phyloP scores from a whole-genome alignment of 192 early-diverging fungal species.

The Backusella liffmaniae region DNA sequence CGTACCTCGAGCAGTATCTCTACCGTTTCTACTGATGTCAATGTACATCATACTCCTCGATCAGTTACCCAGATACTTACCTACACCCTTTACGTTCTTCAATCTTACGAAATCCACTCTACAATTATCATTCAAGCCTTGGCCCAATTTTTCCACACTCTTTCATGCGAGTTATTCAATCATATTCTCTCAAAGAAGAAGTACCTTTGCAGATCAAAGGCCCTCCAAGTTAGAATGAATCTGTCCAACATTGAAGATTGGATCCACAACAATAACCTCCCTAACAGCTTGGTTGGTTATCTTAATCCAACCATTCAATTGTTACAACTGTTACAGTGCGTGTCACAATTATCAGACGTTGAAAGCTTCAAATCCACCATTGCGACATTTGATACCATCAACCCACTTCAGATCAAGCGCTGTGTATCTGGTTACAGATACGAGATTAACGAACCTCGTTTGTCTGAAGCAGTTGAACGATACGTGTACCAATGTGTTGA shows the following conservation, averaged over 20 bases:
- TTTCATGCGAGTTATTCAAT: conserved; percentile 84
- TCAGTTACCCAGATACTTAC: conserved; percentile 76
- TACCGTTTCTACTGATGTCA: background rate
- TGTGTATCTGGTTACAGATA: conserved; percentile 82
- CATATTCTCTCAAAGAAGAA: conserved; percentile 77
- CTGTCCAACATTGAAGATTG: conserved; percentile 80
- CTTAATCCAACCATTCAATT: conserved; percentile 77
- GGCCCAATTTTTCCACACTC: conserved; percentile 75
- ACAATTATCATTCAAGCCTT: conserved; percentile 70
- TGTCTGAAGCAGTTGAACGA: conserved; percentile 72
- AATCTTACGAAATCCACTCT: conserved; percentile 74
- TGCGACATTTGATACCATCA: conserved; percentile 61
- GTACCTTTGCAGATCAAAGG: conserved; percentile 71
- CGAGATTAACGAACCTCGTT: conserved; percentile 78
- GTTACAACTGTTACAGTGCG: conserved; percentile 77
- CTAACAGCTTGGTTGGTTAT: conserved; percentile 39
- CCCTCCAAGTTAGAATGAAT: conserved; percentile 85
- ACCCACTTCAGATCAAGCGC: conserved; percentile 70
- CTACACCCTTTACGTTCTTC: conserved; percentile 63
- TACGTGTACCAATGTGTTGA: conserved; percentile 75
- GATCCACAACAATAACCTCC: conserved; percentile 62
- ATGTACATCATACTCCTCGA: conserved; percentile 49
- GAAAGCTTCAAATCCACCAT: conserved; percentile 73
- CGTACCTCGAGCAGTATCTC: conserved; percentile 52
- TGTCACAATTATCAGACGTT: conserved; percentile 70